These are phyloP conservation scores for Verticillium zaregamsianum DNA, from an alignment of 2,329 filamentous ascomycete species.

Conservation along the genomic window DNA sequence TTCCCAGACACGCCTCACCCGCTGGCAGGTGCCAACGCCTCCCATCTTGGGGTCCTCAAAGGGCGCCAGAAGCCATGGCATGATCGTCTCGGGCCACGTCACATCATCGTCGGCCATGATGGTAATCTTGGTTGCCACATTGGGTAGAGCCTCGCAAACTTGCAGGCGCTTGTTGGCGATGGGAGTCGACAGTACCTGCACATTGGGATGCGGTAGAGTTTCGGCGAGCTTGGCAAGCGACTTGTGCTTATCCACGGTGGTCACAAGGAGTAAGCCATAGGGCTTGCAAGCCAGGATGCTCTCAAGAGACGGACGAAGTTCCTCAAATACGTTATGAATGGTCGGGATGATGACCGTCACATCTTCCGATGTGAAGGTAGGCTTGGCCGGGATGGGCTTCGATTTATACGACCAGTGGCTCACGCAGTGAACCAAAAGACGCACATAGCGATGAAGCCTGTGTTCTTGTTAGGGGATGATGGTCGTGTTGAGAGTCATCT, in stretches of 20 bases:
- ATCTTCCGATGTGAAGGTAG: slow-evolving; percentile 75
- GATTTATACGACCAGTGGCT: slow-evolving; percentile 87
- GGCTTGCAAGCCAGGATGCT: slow-evolving; percentile 70
- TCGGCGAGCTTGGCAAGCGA: slow-evolving; percentile 64
- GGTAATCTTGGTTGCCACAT: slow-evolving; percentile 78
- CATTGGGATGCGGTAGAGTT: slow-evolving; percentile 54
- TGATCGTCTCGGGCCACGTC: slow-evolving; percentile 79
- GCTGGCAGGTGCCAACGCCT: slow-evolving; percentile 88
- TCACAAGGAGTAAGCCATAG: slow-evolving; percentile 76
- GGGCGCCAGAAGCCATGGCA: slow-evolving; percentile 88
- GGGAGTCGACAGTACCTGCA: slow-evolving; percentile 70
- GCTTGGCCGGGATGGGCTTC: slow-evolving; percentile 74
- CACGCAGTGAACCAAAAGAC: slow-evolving; percentile 77
- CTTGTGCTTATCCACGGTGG: slow-evolving; percentile 73
- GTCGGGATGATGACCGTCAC: slow-evolving; percentile 94
- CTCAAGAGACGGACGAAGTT: slow-evolving; percentile 75
- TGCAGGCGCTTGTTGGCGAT: slow-evolving; percentile 96
- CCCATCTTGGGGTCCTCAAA: slow-evolving; percentile 83
- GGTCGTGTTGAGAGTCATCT: not conserved
- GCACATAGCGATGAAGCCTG: slow-evolving; percentile 83
- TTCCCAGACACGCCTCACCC: slow-evolving; percentile 66
- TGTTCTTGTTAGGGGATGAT: slow-evolving; percentile 15
- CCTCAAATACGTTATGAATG: slow-evolving; percentile 81
- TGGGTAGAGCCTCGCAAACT: slow-evolving; percentile 84
- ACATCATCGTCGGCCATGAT: slow-evolving; percentile 96